Evolutionary conservation across 2,329 filamentous ascomycete species (phyloP).

Genomic region (Botryotinia convoluta): DNA sequence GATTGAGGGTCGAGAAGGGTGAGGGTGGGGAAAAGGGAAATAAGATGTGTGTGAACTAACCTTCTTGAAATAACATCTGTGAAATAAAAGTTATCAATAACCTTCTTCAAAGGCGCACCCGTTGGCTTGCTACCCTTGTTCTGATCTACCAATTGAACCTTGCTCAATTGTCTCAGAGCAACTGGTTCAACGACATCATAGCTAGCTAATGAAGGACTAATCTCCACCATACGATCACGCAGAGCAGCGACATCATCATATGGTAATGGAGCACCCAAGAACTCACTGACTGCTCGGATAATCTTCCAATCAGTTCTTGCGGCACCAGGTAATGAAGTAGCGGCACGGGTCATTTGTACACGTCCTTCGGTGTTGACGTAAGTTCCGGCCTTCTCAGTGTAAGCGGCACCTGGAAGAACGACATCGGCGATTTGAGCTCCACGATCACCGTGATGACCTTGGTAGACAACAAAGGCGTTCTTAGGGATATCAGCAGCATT

Average conservation of each 20-base stretch:
- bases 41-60: conserved; percentile 48
- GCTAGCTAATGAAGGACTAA: conserved; percentile 82
- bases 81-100: conserved; percentile 96
- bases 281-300: conserved; percentile 87
- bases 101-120: conserved; percentile 73
- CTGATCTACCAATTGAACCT: conserved; percentile 91
- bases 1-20: not conserved
- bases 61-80: conserved; percentile 96
- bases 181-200: conserved; percentile 91
- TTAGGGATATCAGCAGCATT: conserved; percentile 83
- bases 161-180: conserved; percentile 72
- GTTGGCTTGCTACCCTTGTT: conserved; percentile 83
- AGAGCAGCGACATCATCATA: conserved; percentile 91
- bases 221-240: conserved; percentile 90
- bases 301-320: conserved; percentile 99
- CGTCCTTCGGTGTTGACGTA: conserved; percentile 98
- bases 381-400: conserved; percentile 94
- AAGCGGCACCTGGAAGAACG: conserved; percentile 88
- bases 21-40: too few species aligned
- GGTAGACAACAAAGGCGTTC: conserved; percentile 95
- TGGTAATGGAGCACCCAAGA: conserved; percentile 79
- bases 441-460: conserved; percentile 94
- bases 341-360: conserved; percentile 88
- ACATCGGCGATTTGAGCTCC: conserved; percentile 92
- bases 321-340: conserved; percentile 83